Base-by-base conservation (phyloP, 202 grass and related monocot species). In the Setaria italica region DNA sequence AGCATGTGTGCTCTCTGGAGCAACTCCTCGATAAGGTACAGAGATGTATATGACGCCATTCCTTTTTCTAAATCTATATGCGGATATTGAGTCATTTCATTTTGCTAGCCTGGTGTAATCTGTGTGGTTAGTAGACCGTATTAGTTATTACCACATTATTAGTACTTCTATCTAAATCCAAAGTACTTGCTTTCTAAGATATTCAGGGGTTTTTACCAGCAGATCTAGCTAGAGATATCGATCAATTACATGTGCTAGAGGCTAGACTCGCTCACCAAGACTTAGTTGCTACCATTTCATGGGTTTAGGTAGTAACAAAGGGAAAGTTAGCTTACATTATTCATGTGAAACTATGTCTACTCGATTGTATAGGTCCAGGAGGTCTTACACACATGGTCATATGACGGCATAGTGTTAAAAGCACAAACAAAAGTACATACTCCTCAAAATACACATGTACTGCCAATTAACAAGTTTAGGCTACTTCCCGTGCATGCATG, bases 11-110 rank as follows among this genome's bases (percentile, higher is more conserved):
- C 86, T 76, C 79, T 94, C 17, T 92, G 94, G 90, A 86, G 74
- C 80, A 97, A 91, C 83, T 92, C 90, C 70, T 91, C 94, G 0
- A 72, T 62, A 21, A 94, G 92, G 94, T 97, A 67, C 17, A 75
- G 3, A 90, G 35, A 37, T 37, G 34, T 33, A 66, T 77, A 59
- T 54, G 45, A 20, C 33, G 9, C 62, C 32, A 33, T 46, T 42
- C 32, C 48, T 64, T 80, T 12, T 25, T 73, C 17, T 62, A 62
- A 13, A 13, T 5, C 59, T 25, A 32, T 5, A 62, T 13, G 11
- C 4, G 12, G 59, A 62, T 12, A 32, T 12, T 11, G 60, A 63
- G 4, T 1, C 60, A 62, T 62, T 62, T 62, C 10, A 62, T 12
- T 62, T 62, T 62, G n/a, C 58, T 29, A 55, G 16, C 53, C 53